Evolutionary conservation across 495 filamentous ascomycete species (phyloP).

Genomic region (Aspergillus bridgeri): DNA sequence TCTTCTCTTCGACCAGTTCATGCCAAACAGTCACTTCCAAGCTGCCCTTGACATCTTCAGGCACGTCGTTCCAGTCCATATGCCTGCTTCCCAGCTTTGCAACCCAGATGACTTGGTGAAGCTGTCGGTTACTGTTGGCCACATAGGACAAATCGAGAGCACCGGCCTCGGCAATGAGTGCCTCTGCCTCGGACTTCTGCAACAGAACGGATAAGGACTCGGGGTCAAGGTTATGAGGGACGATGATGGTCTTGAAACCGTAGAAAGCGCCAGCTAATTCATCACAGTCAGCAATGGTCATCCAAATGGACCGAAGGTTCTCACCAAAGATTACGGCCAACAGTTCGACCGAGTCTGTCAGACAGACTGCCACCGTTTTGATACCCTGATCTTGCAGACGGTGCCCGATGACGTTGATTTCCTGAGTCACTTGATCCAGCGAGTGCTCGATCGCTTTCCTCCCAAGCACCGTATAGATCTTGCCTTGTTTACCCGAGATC

Average conservation of each 20-base stretch:
- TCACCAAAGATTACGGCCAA: conserved; percentile 67
- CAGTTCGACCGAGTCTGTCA: conserved; percentile 91
- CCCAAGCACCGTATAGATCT: conserved; percentile 78
- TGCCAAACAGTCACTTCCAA: conserved; percentile 84
- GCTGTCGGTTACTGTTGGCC: conserved; percentile 58
- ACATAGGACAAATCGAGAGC: conserved; percentile 76
- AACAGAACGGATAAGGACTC: conserved; percentile 66
- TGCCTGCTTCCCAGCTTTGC: conserved; percentile 88
- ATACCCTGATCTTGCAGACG: conserved; percentile 64
- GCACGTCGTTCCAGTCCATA: conserved; percentile 85
- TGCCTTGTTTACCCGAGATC: conserved; percentile 60
- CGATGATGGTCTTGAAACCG: conserved; percentile 69
- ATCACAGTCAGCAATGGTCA: conserved; percentile 9
- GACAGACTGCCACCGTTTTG: conserved; percentile 82
- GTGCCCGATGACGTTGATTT: conserved; percentile 84
- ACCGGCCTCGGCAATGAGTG: conserved; percentile 82
- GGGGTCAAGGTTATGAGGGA: conserved; percentile 75
- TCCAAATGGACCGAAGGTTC: conserved; percentile 11
- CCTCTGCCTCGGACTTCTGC: conserved; percentile 66
- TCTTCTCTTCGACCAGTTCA: conserved; percentile 69
- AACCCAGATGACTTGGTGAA: conserved; percentile 86
- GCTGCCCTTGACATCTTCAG: conserved; percentile 64
- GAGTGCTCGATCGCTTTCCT: conserved; percentile 66
- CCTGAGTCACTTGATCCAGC: conserved; percentile 67
- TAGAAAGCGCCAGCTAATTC: conserved; percentile 72